Percentiles rank a stretch among this genome's conserved stretches.
Conservation (phyloP, 2,329 filamentous ascomycete species). For the Chrysoporthe cubensis region DNA sequence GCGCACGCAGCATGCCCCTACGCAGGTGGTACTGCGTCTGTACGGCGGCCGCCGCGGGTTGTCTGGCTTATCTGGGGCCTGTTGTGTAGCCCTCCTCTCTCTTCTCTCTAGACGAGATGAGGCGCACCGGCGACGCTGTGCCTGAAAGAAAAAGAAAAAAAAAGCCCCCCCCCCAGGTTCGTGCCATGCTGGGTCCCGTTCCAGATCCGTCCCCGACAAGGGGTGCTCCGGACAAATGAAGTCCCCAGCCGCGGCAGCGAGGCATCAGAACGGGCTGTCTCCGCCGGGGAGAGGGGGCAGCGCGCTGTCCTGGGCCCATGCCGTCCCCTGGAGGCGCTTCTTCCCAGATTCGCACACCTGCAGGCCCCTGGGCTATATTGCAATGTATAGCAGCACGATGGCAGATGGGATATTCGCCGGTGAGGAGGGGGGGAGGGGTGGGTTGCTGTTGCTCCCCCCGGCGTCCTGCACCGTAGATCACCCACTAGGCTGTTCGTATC, state of each 20-base stretch:
- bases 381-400: not conserved
- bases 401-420: not conserved
- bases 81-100: not conserved
- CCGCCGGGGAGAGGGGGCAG: not conserved
- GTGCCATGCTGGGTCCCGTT: conserved; percentile 7
- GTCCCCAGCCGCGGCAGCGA: not conserved
- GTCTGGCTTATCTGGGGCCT: conserved; percentile 4
- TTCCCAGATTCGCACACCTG: no score
- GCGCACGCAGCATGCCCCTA: no score
- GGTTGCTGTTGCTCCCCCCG: not conserved
- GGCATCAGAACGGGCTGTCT: conserved; percentile 5
- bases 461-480: conserved; percentile 11
- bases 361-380: not conserved
- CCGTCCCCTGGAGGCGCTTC: not conserved
- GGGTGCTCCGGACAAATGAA: not conserved
- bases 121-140: not conserved
- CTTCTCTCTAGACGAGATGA: not conserved
- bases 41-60: not conserved
- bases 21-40: no score
- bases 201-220: conserved; percentile 9
- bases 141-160: not conserved
- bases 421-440: not conserved
- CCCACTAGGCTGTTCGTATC: not conserved
- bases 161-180: not conserved
- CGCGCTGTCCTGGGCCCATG: not conserved